phyloP scores from a whole-genome alignment of 192 early-diverging fungal genomes.

The Podila minutissima region DNA sequence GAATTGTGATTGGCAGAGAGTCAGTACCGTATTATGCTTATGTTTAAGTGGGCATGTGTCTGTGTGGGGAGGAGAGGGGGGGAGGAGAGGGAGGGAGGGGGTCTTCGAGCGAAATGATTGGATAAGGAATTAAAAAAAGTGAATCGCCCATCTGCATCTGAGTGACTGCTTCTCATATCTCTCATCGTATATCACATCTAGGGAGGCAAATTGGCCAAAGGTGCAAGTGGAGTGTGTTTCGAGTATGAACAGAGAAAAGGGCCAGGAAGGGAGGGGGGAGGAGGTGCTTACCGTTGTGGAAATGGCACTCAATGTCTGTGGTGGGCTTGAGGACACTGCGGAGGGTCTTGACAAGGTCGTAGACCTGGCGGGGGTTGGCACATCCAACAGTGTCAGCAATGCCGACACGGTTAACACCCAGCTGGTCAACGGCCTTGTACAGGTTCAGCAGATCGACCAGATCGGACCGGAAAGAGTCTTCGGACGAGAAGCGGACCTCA shows the following conservation, averaged over 20 bases:
- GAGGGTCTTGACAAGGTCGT: conserved; percentile 95
- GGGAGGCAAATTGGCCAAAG: too few species aligned
- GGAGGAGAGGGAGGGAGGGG: too few species aligned
- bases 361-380: conserved; percentile 97
- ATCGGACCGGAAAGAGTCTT: conserved; percentile 98
- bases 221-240: not conserved
- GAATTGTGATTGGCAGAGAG: not conserved
- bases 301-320: conserved; percentile 99
- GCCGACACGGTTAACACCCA: conserved; percentile 98
- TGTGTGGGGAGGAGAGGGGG: too few species aligned
- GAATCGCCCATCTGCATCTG: not conserved
- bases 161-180: not conserved
- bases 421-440: conserved; percentile 97
- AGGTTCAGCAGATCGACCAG: conserved; percentile 96
- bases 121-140: not conserved
- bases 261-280: not conserved
- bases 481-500: conserved; percentile 97
- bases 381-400: conserved; percentile 99
- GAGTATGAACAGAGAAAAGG: not conserved
- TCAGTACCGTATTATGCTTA: not conserved
- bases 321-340: conserved; percentile 86
- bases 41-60: not conserved
- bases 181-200: too few species aligned
- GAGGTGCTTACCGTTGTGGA: conserved; percentile 83
- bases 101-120: not conserved